These are phyloP conservation scores for Heterobasidion parviporum DNA, from an alignment of 1,284 basidiomycete species.

Conservation along the genomic window DNA sequence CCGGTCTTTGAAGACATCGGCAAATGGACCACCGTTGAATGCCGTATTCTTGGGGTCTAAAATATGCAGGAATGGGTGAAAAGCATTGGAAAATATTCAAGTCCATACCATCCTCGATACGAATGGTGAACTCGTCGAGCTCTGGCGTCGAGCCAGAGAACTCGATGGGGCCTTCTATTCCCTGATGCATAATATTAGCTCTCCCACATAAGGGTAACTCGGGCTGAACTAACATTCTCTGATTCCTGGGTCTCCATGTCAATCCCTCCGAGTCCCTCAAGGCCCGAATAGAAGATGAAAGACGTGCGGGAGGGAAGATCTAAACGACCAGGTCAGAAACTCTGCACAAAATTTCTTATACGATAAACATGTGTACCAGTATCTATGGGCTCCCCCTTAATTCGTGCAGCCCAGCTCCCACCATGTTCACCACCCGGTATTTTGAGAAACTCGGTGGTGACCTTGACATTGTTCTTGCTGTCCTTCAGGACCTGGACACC, in stretches of 20 bases:
- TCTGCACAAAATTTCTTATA: not conserved
- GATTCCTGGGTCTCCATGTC: slow-evolving; percentile 72
- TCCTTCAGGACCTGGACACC: slow-evolving; percentile 84
- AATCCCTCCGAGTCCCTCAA: slow-evolving; percentile 80
- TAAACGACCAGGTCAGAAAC: slow-evolving; percentile 14
- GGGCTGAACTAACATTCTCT: slow-evolving; percentile 47
- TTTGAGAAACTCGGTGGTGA: slow-evolving; percentile 84
- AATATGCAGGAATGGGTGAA: not conserved
- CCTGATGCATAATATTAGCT: slow-evolving; percentile 34
- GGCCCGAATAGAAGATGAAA: slow-evolving; percentile 77
- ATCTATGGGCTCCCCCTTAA: slow-evolving; percentile 77
- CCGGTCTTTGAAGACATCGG: slow-evolving; percentile 51
- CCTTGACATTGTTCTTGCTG: slow-evolving; percentile 71
- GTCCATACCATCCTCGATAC: slow-evolving; percentile 68
- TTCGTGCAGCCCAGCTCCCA: slow-evolving; percentile 85
- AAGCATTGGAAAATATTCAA: not conserved
- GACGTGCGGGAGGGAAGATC: slow-evolving; percentile 58
- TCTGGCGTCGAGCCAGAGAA: slow-evolving; percentile 70
- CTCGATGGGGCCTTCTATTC: slow-evolving; percentile 58
- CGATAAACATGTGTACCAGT: slow-evolving; percentile 33
- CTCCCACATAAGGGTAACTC: slow-evolving; percentile 3
- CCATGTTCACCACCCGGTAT: slow-evolving; percentile 71
- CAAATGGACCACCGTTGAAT: slow-evolving; percentile 45
- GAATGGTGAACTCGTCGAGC: slow-evolving; percentile 75
- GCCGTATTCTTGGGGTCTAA: slow-evolving; percentile 51